phyloP scores from a whole-genome alignment of 2,329 filamentous ascomycete species.

The Amesomyces nigricolor region DNA sequence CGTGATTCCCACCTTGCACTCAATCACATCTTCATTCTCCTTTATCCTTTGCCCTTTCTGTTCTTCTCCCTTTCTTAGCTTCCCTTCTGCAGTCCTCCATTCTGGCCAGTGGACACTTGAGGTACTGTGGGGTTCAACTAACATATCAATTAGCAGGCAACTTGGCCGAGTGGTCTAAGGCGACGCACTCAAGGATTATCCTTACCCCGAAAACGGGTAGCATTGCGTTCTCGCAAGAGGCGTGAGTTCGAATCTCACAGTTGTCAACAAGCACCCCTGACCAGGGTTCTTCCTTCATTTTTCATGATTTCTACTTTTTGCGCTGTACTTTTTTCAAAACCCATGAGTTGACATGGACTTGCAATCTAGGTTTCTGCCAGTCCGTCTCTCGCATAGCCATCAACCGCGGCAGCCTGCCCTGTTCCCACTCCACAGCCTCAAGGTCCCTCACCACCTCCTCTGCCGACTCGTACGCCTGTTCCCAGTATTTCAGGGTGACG shows the following conservation, averaged over 20 bases:
- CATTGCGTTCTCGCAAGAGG: slow-evolving; percentile 22
- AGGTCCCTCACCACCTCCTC: slow-evolving; percentile 1
- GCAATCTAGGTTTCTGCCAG: no score
- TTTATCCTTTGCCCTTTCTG: no score
- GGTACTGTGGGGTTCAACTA: not conserved
- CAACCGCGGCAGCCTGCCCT: not conserved
- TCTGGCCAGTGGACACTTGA: not conserved
- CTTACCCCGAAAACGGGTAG: slow-evolving; percentile 11
- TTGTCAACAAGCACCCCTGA: slow-evolving; percentile 1
- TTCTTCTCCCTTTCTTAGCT: no score
- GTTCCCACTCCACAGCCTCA: not conserved
- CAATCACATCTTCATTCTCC: no score
- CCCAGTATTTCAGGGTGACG: slow-evolving; percentile 6
- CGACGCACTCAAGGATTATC: slow-evolving; percentile 19
- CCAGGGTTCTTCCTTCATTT: not conserved
- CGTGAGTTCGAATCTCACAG: slow-evolving; percentile 24
- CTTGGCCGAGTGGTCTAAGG: slow-evolving; percentile 22
- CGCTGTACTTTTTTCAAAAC: no score
- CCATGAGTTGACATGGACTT: no score
- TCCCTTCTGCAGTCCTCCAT: no score
- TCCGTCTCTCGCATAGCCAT: no score
- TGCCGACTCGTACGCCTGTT: not conserved
- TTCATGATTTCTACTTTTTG: not conserved
- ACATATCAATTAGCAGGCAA: slow-evolving; percentile 9
- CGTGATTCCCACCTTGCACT: no score